These are phyloP conservation scores for Peniophora sp. DNA, from an alignment of 1,284 basidiomycete genomes.

Conservation along the genomic window DNA sequence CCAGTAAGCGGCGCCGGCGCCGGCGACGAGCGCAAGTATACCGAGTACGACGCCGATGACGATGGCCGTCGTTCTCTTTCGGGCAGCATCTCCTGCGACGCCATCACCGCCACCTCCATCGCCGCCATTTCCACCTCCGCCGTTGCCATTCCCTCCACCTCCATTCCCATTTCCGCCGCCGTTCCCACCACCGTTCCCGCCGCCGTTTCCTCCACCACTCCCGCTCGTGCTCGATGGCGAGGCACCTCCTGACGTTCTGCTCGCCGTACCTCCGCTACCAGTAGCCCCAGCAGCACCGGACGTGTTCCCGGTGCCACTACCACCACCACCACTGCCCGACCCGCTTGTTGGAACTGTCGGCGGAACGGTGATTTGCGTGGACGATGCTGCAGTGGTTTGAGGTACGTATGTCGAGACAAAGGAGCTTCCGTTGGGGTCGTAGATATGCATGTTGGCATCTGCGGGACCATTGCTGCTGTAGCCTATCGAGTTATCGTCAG, in stretches of 20 bases:
- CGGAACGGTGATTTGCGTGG: slow-evolving; percentile 27
- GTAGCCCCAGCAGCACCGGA: slow-evolving; percentile 5
- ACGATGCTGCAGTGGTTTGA: slow-evolving; percentile 22
- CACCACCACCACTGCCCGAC: slow-evolving; percentile 1
- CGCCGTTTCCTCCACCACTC: slow-evolving; percentile 2
- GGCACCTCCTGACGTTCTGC: slow-evolving; percentile 6
- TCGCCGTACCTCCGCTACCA: slow-evolving; percentile 1
- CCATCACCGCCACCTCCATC: slow-evolving; percentile 10
- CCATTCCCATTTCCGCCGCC: slow-evolving; percentile 6
- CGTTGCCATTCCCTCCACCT: background rate
- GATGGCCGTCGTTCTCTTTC: slow-evolving; percentile 33
- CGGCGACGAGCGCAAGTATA: slow-evolving; percentile 39
- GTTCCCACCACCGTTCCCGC: slow-evolving; percentile 1
- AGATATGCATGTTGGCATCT: slow-evolving; percentile 44
- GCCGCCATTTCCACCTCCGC: slow-evolving; percentile 6
- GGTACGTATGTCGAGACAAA: slow-evolving; percentile 37
- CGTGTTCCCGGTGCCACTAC: no score
- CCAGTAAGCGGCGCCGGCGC: slow-evolving; percentile 31
- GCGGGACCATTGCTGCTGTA: slow-evolving; percentile 47
- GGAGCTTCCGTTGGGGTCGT: slow-evolving; percentile 30
- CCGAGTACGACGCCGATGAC: slow-evolving; percentile 52
- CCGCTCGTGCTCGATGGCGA: slow-evolving; percentile 9
- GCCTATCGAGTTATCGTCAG: slow-evolving; percentile 29
- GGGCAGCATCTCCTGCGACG: slow-evolving; percentile 13
- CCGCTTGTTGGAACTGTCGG: slow-evolving; percentile 17